phyloP scores from a whole-genome alignment of 2,329 filamentous ascomycete genomes.

The Colletotrichum noveboracense region DNA sequence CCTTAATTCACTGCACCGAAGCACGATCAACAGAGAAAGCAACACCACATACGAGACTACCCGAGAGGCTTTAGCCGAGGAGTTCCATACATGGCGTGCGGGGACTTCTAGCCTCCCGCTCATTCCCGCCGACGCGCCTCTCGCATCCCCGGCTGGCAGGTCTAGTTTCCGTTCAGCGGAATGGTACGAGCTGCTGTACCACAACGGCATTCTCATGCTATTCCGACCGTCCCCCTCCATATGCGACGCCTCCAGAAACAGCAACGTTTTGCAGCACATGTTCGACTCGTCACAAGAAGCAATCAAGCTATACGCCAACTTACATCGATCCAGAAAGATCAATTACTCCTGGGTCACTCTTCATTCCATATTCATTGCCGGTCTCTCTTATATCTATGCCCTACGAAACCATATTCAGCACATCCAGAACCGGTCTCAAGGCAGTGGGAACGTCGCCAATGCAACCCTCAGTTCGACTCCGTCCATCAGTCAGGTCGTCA shows the following conservation, averaged over 20 bases:
- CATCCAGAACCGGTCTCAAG: conserved; percentile 19
- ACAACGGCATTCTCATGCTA: conserved; percentile 47
- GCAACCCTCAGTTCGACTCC: conserved; percentile 35
- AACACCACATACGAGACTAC: conserved; percentile 19
- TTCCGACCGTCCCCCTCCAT: conserved; percentile 44
- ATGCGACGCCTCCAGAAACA: conserved; percentile 28
- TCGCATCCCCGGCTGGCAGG: conserved; percentile 24
- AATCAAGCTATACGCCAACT: conserved; percentile 46
- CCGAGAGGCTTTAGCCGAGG: conserved; percentile 29
- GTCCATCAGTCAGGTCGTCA: conserved; percentile 45
- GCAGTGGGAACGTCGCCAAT: neutral
- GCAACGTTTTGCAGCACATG: conserved; percentile 37
- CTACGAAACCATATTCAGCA: conserved; percentile 43
- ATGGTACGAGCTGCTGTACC: conserved; percentile 48
- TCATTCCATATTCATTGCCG: conserved; percentile 53
- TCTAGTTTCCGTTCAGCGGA: conserved; percentile 45
- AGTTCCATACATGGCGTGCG: conserved; percentile 35
- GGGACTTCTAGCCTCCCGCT: conserved; percentile 31
- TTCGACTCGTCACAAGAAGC: conserved; percentile 42
- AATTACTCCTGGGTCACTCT: conserved; percentile 56
- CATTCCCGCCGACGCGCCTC: conserved; percentile 26
- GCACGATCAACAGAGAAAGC: conserved; percentile 22
- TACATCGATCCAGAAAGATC: conserved; percentile 48
- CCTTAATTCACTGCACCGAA: conserved; percentile 37
- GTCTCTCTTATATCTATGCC: conserved; percentile 48